Percentiles rank a stretch among this genome's conserved stretches.
Evolutionary conservation across 495 filamentous ascomycete species (phyloP).

Genomic region (Lasiosphaeria ovina): DNA sequence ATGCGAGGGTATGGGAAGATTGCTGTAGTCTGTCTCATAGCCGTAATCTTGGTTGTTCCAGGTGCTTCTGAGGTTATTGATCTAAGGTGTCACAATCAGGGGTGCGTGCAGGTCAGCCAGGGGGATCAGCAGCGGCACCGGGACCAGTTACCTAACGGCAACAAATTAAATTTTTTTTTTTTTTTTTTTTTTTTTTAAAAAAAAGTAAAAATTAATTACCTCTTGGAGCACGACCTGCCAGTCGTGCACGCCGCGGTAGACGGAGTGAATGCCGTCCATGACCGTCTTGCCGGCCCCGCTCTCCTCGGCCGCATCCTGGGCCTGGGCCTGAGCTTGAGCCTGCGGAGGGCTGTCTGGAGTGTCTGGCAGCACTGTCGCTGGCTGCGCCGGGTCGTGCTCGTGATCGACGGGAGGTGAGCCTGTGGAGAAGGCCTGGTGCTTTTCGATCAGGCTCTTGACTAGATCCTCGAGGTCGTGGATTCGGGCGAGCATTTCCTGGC

Average conservation of each 20-base stretch:
- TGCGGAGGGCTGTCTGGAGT: too few species aligned
- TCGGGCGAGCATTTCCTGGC: slow-evolving; percentile 29
- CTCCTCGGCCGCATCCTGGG: neutral
- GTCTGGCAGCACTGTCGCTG: neutral
- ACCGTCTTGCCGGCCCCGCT: slow-evolving; percentile 1
- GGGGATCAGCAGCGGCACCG: too few species aligned
- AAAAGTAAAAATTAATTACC: slow-evolving; percentile 19
- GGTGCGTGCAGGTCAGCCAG: too few species aligned
- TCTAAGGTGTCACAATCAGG: slow-evolving; percentile 10
- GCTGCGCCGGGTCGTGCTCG: neutral
- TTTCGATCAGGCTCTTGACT: slow-evolving; percentile 28
- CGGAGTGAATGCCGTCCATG: slow-evolving; percentile 13
- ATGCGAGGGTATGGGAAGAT: slow-evolving; percentile 10
- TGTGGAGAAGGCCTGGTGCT: slow-evolving; percentile 13
- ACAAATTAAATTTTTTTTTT: too few species aligned
- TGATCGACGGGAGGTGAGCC: neutral
- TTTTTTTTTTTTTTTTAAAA: too few species aligned
- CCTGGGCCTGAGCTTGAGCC: neutral
- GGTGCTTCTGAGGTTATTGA: slow-evolving; percentile 25
- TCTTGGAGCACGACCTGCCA: slow-evolving; percentile 38
- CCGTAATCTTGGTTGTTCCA: slow-evolving; percentile 25
- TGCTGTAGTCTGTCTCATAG: slow-evolving; percentile 8
- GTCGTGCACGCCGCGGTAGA: slow-evolving; percentile 31
- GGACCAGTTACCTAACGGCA: too few species aligned
- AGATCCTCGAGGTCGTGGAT: slow-evolving; percentile 38